These are phyloP conservation scores for Escovopsis sp. DNA, from an alignment of 2,329 filamentous ascomycete species.

Conservation along the genomic window DNA sequence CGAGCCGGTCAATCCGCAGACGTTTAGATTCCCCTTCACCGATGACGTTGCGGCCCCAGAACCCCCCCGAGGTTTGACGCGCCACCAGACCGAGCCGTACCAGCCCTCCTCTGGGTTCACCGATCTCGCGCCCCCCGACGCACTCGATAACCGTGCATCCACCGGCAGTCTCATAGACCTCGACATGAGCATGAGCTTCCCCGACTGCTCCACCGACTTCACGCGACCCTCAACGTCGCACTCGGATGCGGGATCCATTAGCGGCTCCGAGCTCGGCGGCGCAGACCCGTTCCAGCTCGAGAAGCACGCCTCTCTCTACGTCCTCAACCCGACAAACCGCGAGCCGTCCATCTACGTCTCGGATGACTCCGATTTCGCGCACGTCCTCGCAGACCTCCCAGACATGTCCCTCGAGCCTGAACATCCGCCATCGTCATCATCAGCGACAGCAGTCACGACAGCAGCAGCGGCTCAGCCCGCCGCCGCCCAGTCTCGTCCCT, in stretches of 20 bases:
- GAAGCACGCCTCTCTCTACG: conserved; percentile 44
- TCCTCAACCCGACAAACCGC: conserved; percentile 24
- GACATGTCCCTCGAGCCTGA: conserved; percentile 10
- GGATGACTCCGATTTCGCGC: conserved; percentile 39
- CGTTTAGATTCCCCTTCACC: conserved; percentile 28
- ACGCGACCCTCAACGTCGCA: conserved; percentile 44
- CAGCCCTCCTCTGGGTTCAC: conserved; percentile 26
- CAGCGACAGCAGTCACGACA: no score
- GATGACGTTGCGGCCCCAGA: conserved; percentile 28
- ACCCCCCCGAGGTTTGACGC: conserved; percentile 25
- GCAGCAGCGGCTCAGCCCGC: background rate
- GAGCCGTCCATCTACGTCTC: conserved; percentile 48
- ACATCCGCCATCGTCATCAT: background rate
- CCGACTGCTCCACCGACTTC: conserved; percentile 34
- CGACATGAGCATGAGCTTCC: conserved; percentile 37
- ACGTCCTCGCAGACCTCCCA: conserved; percentile 18
- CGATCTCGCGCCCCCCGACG: conserved; percentile 23
- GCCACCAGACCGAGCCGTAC: conserved; percentile 37
- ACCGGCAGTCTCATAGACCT: conserved; percentile 36
- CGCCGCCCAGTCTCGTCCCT: conserved; percentile 14
- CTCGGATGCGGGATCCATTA: conserved; percentile 41
- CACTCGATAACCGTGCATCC: conserved; percentile 26
- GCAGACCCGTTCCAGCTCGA: conserved; percentile 49
- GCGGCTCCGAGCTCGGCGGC: conserved; percentile 39
- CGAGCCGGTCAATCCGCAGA: conserved; percentile 37